These are phyloP conservation scores for Oxalis stricta DNA, from an alignment of 441 rosid species.

Conservation along the genomic window DNA sequence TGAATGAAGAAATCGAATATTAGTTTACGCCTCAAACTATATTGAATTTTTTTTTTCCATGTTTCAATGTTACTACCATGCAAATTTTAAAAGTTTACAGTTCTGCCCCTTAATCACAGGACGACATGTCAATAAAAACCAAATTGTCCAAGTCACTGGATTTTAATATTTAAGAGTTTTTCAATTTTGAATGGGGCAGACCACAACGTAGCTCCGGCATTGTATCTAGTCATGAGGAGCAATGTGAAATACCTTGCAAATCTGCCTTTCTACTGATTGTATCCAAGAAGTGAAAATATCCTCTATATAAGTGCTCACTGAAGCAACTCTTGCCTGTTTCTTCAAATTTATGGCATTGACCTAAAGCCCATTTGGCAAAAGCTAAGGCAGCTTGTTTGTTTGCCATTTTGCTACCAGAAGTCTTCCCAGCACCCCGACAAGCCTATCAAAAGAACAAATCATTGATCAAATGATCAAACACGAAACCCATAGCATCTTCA, in stretches of 20 bases:
- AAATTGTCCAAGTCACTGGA: too few species aligned
- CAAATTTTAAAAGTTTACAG: too few species aligned
- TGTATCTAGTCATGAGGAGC: slow-evolving; percentile 2
- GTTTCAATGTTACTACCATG: too few species aligned
- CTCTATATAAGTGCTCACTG: slow-evolving; percentile 52
- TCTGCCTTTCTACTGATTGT: slow-evolving; percentile 22
- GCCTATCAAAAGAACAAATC: slow-evolving; percentile 28
- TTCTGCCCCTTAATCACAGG: too few species aligned
- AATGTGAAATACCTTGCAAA: slow-evolving; percentile 24
- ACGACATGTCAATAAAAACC: too few species aligned
- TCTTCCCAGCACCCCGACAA: slow-evolving; percentile 62
- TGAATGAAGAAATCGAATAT: too few species aligned
- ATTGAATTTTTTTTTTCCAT: too few species aligned
- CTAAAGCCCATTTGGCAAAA: slow-evolving; percentile 64
- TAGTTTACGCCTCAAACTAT: too few species aligned
- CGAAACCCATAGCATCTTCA: not conserved
- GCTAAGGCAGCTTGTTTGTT: slow-evolving; percentile 76
- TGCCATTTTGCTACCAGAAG: slow-evolving; percentile 68
- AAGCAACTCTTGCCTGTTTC: slow-evolving; percentile 83
- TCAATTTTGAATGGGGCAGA: not conserved
- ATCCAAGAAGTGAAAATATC: slow-evolving; percentile 44
- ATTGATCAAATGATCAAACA: slow-evolving; percentile 7
- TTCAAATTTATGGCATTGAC: slow-evolving; percentile 60
- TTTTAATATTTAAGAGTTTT: not conserved
- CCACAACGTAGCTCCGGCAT: slow-evolving; percentile 1